phyloP scores from a whole-genome alignment of 1,284 basidiomycete genomes.

The Leccinum pachyderme region DNA sequence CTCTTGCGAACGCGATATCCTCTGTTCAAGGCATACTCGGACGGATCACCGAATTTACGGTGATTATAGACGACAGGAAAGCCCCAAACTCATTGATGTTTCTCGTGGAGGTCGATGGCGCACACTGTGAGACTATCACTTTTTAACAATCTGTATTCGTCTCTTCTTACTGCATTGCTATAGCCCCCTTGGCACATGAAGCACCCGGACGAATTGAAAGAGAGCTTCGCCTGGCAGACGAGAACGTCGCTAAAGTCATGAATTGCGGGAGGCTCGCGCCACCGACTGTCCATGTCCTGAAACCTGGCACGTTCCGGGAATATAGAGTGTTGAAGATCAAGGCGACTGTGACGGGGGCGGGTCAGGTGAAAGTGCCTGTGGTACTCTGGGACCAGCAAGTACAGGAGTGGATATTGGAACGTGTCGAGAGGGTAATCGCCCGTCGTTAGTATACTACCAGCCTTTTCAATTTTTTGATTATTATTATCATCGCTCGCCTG shows the following conservation, averaged over 20 bases:
- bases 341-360: constrained; percentile 3
- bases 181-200: constrained; percentile 1
- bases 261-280: neutral
- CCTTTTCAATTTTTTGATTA: neutral
- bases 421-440: constrained; percentile 4
- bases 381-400: constrained; percentile 13
- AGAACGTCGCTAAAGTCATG: constrained; percentile 1
- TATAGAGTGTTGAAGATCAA: constrained; percentile 13
- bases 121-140: constrained; percentile 3
- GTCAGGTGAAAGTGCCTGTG: constrained; percentile 20
- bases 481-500: too few relatives aligned
- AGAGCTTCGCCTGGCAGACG: constrained; percentile 7
- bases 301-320: constrained; percentile 18
- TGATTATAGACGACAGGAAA: constrained; percentile 15
- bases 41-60: constrained; percentile 16
- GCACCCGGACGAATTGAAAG: constrained; percentile 9
- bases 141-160: neutral
- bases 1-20: constrained; percentile 14
- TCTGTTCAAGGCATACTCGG: constrained; percentile 15
- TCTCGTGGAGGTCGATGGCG: constrained; percentile 20
- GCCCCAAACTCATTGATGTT: constrained; percentile 11
- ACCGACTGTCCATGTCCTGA: constrained; percentile 16
- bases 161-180: neutral
- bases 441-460: neutral
- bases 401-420: constrained; percentile 12